Conservation (phyloP, 1,139 yeast species). For the Suzukiozyma palmioleophila region DNA sequence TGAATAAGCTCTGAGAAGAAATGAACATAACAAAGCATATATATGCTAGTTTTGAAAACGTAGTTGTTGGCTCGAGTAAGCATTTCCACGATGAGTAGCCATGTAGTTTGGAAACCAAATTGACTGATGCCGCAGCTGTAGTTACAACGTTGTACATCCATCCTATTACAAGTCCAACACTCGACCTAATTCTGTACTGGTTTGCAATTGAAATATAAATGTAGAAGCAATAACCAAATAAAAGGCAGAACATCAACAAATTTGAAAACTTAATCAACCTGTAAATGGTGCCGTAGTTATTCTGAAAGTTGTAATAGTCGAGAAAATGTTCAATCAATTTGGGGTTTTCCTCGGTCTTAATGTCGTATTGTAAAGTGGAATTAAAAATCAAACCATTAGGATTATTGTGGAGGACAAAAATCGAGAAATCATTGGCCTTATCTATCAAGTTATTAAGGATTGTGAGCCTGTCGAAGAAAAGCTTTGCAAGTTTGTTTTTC, state of each 20-base stretch:
- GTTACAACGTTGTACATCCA: constrained; percentile 49
- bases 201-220: constrained; percentile 48
- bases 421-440: constrained; percentile 39
- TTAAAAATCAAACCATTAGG: background rate
- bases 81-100: constrained; percentile 23
- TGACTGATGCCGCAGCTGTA: constrained; percentile 52
- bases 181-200: constrained; percentile 54
- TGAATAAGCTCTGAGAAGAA: constrained; percentile 28
- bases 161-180: constrained; percentile 57
- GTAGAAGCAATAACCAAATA: constrained; percentile 16
- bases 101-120: constrained; percentile 16
- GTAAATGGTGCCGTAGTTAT: constrained; percentile 7
- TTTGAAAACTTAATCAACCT: constrained; percentile 5
- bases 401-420: constrained; percentile 23
- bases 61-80: constrained; percentile 28
- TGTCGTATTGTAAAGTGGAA: background rate
- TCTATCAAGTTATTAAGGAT: constrained; percentile 48
- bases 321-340: constrained; percentile 16
- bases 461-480: constrained; percentile 38
- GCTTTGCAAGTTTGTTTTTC: constrained; percentile 15
- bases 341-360: background rate
- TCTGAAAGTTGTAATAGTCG: constrained; percentile 18
- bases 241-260: constrained; percentile 4
- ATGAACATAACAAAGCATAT: constrained; percentile 24
- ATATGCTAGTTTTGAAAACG: constrained; percentile 22